phyloP scores from a whole-genome alignment of 768 basidiomycete genomes.

The Hygrophoropsis aurantiaca region DNA sequence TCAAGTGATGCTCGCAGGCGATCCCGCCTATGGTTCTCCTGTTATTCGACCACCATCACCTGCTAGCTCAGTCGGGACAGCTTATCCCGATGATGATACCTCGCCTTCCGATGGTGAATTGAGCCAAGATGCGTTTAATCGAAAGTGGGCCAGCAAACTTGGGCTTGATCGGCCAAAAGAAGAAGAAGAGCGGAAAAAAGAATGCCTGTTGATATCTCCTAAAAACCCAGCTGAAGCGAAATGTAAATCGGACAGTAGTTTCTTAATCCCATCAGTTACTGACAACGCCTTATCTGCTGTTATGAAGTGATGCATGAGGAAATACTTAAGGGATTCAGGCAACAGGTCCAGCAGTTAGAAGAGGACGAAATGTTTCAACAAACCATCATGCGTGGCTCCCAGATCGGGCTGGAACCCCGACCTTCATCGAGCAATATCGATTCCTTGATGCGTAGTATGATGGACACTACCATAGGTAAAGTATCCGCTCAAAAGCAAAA shows the following conservation, averaged over 20 bases:
- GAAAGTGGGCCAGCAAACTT: slow-evolving; percentile 34
- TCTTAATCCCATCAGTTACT: neutral
- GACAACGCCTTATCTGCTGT: slow-evolving; percentile 3
- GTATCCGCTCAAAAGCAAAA: slow-evolving; percentile 5
- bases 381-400: slow-evolving; percentile 35
- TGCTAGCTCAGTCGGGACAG: slow-evolving; percentile 45
- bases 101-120: slow-evolving; percentile 38
- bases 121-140: slow-evolving; percentile 35
- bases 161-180: slow-evolving; percentile 34
- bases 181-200: slow-evolving; percentile 36
- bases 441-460: slow-evolving; percentile 41
- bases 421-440: slow-evolving; percentile 39
- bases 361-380: slow-evolving; percentile 45
- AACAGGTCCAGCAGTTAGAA: slow-evolving; percentile 38
- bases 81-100: slow-evolving; percentile 49
- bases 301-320: slow-evolving; percentile 32
- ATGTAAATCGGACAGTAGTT: slow-evolving; percentile 26
- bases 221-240: slow-evolving; percentile 37
- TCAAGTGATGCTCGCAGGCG: slow-evolving; percentile 30
- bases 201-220: slow-evolving; percentile 30
- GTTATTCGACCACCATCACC: slow-evolving; percentile 47
- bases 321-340: slow-evolving; percentile 39
- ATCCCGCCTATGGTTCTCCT: slow-evolving; percentile 44
- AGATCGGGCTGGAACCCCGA: slow-evolving; percentile 32
- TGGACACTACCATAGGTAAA: slow-evolving; percentile 22